Evolutionary conservation across 139 green algal species (phyloP), one percentile per base, ranked within the genome.

Genomic region (Chlamydomonas sphaeroides): DNA sequence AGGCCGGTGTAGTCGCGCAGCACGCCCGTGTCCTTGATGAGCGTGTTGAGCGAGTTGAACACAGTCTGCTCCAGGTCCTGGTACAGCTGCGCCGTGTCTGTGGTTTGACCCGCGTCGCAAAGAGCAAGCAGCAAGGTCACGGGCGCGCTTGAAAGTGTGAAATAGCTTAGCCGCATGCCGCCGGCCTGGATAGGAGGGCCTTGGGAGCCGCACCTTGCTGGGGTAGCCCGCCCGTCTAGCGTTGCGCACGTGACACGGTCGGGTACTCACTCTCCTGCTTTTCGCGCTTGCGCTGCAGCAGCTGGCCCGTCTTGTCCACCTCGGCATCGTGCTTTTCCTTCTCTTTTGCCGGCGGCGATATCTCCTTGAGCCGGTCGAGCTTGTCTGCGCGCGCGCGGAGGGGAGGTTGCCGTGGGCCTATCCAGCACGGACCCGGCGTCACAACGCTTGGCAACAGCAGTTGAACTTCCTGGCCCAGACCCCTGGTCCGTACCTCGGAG

Each of bases 21-120:
- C 83, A 94, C 95, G 5, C 92, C 88, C 14, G 92, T 95, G 86
- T 98, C 95, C 53, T 92, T 89, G 77, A 97, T 95, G 33, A 98
- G 86, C 66, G 94, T 94, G 80, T 91, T 93, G 33, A 98, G 88
- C 65, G 92, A 91, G 78, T 97, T 93, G 84, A 95, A 97, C 35
- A 97, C 91, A 32, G 92, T 88, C 33, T 91, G 88, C 90, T 98
- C 95, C 70, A 95, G 87, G 83, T 97, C 93, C 69, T 93, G 91
- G 89, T 89, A 95, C 79, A 94, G 90, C 35, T 57, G 45, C 5
- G 21, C 62, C 4, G 84, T 85, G 45, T 14, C 45, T 53, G 45
- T 56, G 14, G 48, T n/a, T n/a, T n/a, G n/a, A n/a, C n/a, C n/a
- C n/a, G n/a, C n/a, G n/a, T n/a, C n/a, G n/a, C n/a, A n/a, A n/a